These are phyloP conservation scores for Irpex sp. DNA, from an alignment of 1,284 basidiomycete genomes.

Conservation along the genomic window DNA sequence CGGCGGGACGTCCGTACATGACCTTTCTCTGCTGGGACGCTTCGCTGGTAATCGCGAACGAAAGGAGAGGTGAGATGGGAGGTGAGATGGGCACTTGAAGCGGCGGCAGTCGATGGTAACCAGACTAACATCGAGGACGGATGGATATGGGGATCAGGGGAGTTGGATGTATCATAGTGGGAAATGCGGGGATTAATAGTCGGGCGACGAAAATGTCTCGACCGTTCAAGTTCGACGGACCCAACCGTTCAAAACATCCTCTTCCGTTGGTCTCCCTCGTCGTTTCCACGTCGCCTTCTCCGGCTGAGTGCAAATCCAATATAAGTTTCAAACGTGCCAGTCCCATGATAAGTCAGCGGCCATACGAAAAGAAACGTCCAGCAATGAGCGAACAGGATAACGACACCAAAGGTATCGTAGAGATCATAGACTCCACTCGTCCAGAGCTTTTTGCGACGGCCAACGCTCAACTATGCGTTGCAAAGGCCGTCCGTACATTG, in stretches of 20 bases:
- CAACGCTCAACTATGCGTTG: too few species aligned
- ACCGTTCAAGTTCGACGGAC: slow-evolving; percentile 1
- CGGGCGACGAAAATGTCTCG: neutral
- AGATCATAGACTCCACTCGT: too few species aligned
- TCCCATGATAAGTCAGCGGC: too few species aligned
- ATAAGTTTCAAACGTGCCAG: neutral
- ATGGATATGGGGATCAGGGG: too few species aligned
- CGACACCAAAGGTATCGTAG: too few species aligned
- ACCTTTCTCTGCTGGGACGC: neutral
- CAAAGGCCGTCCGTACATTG: too few species aligned
- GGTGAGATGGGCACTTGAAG: neutral
- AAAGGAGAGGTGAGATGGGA: neutral
- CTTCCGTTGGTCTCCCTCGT: slow-evolving; percentile 25
- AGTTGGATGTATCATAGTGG: too few species aligned
- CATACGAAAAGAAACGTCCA: neutral
- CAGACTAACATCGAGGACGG: too few species aligned
- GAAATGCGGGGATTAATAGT: neutral
- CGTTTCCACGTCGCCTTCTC: slow-evolving; percentile 70
- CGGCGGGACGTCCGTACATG: too few species aligned
- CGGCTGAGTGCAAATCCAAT: slow-evolving; percentile 41
- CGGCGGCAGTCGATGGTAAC: neutral
- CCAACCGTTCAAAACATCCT: neutral
- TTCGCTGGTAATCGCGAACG: neutral
- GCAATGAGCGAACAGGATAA: neutral
- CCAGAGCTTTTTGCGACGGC: too few species aligned